phyloP scores from a whole-genome alignment of 2,329 filamentous ascomycete species.

The Leptographium procerum region DNA sequence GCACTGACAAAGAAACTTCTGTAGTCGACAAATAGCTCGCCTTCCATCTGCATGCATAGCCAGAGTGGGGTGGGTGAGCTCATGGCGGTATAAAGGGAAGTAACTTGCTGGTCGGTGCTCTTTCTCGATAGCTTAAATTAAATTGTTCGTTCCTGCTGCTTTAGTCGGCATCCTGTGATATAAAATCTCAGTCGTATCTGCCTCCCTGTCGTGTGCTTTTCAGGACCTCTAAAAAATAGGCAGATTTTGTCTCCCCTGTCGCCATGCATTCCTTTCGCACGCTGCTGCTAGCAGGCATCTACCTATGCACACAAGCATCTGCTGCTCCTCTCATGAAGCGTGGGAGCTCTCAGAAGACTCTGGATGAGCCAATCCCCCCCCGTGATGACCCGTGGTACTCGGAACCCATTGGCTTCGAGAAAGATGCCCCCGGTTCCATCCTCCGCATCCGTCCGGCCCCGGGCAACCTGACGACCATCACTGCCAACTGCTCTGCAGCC shows the following conservation, averaged over 20 bases:
- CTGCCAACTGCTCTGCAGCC: slow-evolving; percentile 12
- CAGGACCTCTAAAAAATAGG: neutral
- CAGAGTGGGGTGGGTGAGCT: no score
- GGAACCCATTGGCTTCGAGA: slow-evolving; percentile 18
- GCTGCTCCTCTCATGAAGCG: neutral
- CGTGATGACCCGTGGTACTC: slow-evolving; percentile 23
- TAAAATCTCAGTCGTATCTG: no score
- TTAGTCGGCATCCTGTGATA: no score
- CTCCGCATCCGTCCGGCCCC: slow-evolving; percentile 19
- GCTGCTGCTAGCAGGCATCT: neutral
- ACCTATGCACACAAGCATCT: neutral
- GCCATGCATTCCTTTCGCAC: neutral
- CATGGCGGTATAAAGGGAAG: neutral
- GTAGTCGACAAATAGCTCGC: neutral
- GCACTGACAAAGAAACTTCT: neutral
- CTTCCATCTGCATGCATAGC: neutral
- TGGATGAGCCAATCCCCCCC: slow-evolving; percentile 9
- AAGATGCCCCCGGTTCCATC: slow-evolving; percentile 17
- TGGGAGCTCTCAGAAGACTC: neutral
- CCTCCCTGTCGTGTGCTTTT: neutral
- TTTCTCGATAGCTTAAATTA: no score
- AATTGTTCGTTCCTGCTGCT: no score
- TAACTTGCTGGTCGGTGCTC: neutral
- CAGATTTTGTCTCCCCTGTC: neutral
- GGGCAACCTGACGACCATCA: slow-evolving; percentile 15